Base-by-base conservation (phyloP, 352 stramenopile genomes). In the Phytophthora pini region DNA sequence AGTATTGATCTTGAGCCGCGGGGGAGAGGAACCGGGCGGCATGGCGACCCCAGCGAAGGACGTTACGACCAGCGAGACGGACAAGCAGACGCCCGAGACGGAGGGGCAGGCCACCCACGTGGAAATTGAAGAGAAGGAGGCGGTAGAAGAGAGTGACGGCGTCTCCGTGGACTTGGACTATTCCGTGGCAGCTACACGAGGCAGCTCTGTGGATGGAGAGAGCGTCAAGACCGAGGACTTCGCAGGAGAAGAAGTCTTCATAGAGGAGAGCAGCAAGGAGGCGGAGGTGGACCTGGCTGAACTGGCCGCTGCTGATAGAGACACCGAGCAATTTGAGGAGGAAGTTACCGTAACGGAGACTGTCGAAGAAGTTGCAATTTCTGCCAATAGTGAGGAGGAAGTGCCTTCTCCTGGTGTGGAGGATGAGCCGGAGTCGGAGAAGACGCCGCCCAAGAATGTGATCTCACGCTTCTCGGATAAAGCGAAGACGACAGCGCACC, bases 401-500 rank as follows among this genome's bases (percentile, higher is more conserved):
- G 4, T 26, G 31, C 10, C 31, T 36, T 13, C 31, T 36, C 31
- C 31, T 13, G 48, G 24, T 26, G 24, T 26, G 24, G 24, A 26
- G 24, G 24, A 68, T 2, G 68, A 76, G 31, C 59, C 72, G 0
- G 54, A 68, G 22, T 55, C 43, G 17, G 54, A 60, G 46, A 69
- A 67, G 57, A 69, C 61, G 13, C 60, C 65, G 2, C 61, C 51
- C 4, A 77, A 72, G 47, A 68, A 56, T 13, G 39, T 80, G 53
- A 62, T 75, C 38, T 72, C 72, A 32, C 51, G 39, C n/a, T 74
- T 77, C 10, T 43, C 68, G 38, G 62, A 70, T 36, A 66, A 68
- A 27, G 50, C 66, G 13, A 76, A 73, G 45, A 57, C 48, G 8
- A 51, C 39, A 17, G 56, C 59, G 1, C 63, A 74, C 22, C 66